Evolutionary conservation across 83 land plant species (phyloP), one percentile per base, ranked within the genome.

Genomic region (Thuja plicata): DNA sequence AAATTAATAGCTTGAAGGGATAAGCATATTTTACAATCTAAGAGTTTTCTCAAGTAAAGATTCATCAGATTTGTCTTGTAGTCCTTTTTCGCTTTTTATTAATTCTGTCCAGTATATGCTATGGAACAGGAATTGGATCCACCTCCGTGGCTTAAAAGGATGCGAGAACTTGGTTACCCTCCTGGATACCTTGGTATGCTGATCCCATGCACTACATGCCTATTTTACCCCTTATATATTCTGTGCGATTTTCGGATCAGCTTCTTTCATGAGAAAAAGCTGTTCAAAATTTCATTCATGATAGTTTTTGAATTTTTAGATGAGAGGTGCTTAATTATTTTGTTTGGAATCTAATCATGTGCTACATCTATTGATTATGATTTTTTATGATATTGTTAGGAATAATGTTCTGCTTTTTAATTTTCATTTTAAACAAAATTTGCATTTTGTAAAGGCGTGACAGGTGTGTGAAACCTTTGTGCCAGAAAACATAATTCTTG

Each of bases 91-190:
- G 24, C 19, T 60, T 60, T 62, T 86, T 9, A 43, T 38, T 88
- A 34, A 50, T 87, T 88, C 8, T 82, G 43, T 2, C 89, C 43
- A 21, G 13, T 60, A 17, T 66, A 13, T 88, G 35, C 35, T 83
- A 21, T 78, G 77, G n/a, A 78, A 71, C 94, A 98, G 98, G 98
- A 98, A 84, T 88, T 89, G 86, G 99, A 98, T 88, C 99, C 99
- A 77, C 99, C 99, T 46, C 99, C 99, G 52, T 96, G 99, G 99
- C 94, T 97, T 45, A 89, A 95, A 73, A 94, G 97, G 54, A 95
- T 95, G 98, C 94, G 98, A 38, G 96, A 95, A 91, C 66, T 96
- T 34, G 98, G 99, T 27, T 96, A 97, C 86, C 99, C 99, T 76
- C 98, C 98, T 52, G 98, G 99, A 88, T 97, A 98, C 91, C 85